Percentiles rank a stretch among this genome's conserved stretches.
Evolutionary conservation across 1,284 basidiomycete species (phyloP).

Genomic region (Heliocybe sulcata): DNA sequence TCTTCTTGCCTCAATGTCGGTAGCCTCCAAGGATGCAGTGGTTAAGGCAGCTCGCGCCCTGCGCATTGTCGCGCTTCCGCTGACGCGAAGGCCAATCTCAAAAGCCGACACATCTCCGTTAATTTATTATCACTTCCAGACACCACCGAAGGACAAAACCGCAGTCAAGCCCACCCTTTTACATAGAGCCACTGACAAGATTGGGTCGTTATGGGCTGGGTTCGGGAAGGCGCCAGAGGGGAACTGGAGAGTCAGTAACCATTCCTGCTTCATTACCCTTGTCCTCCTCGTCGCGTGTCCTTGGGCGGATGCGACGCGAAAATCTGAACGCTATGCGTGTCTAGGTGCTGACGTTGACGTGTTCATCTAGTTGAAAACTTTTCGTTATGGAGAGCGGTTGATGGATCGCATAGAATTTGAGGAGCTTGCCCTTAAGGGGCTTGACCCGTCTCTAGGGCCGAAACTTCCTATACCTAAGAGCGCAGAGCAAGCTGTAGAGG

Average conservation of each 20-base stretch:
- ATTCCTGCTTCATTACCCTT: neutral
- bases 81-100: constrained; percentile 20
- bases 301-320: neutral
- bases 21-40: neutral
- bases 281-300: neutral
- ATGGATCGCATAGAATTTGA: constrained; percentile 71
- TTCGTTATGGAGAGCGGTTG: constrained; percentile 55
- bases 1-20: neutral
- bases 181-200: constrained; percentile 38
- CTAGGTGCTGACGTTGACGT: neutral
- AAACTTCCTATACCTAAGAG: constrained; percentile 11
- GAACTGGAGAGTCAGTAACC: constrained; percentile 55
- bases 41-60: constrained; percentile 23
- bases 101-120: constrained; percentile 5
- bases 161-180: constrained; percentile 11
- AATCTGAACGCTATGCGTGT: constrained; percentile 2
- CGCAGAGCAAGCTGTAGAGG: neutral
- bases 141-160: constrained; percentile 17
- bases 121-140: constrained; percentile 42
- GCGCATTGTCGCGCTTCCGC: constrained; percentile 41
- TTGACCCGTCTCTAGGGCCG: constrained; percentile 63
- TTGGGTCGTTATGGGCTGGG: constrained; percentile 46
- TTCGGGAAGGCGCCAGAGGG: constrained; percentile 58
- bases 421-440: constrained; percentile 60
- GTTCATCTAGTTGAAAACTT: constrained; percentile 42